Percentiles rank a stretch among this genome's conserved stretches.
Conservation (phyloP, 208 protist genomes). For the Porcisia deanei region DNA sequence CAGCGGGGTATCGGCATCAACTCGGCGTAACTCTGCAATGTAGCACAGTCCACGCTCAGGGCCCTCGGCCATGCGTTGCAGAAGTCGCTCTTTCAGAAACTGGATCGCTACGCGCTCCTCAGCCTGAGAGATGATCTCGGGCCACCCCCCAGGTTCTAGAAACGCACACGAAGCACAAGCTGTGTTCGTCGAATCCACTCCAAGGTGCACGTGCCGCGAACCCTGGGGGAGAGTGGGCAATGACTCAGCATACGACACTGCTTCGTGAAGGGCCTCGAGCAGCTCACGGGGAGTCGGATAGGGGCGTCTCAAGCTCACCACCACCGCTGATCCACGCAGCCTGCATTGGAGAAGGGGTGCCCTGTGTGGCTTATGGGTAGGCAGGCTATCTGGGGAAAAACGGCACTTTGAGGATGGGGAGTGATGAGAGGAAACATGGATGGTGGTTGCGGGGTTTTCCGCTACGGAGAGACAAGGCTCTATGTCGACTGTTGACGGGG, state of each 20-base stretch:
- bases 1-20: neutral
- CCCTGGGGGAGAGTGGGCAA: constrained; percentile 12
- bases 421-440: neutral
- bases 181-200: neutral
- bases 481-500: neutral
- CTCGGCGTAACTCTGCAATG: constrained; percentile 17
- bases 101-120: constrained; percentile 13
- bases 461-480: neutral
- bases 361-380: neutral
- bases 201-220: constrained; percentile 16
- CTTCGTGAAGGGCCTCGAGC: constrained; percentile 30
- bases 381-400: neutral
- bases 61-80: constrained; percentile 17
- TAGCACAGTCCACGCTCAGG: constrained; percentile 3
- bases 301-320: constrained; percentile 13
- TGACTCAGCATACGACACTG: constrained; percentile 26
- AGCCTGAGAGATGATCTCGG: neutral
- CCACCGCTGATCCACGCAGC: constrained; percentile 19
- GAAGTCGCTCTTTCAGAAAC: constrained; percentile 23
- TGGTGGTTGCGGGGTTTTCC: neutral
- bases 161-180: constrained; percentile 5
- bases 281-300: constrained; percentile 4
- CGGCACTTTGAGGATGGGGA: neutral
- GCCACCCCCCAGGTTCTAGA: constrained; percentile 1
- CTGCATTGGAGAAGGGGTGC: constrained; percentile 20